These are phyloP conservation scores for Penicillium hesseltinei DNA, from an alignment of 2,329 filamentous ascomycete species.

Conservation along the genomic window DNA sequence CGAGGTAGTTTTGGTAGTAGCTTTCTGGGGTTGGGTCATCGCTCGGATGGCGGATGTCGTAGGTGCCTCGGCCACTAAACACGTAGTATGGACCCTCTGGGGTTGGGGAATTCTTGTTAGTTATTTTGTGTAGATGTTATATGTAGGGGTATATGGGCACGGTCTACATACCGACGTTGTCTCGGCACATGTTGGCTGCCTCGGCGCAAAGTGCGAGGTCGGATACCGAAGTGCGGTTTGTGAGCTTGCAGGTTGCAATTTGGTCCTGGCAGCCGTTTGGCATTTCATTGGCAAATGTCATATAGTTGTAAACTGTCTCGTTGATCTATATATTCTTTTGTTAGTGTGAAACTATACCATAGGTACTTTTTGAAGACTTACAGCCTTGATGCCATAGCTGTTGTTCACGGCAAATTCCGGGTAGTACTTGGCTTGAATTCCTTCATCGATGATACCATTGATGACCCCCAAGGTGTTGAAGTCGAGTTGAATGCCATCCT, in stretches of 20 bases:
- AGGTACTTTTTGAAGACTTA: conserved; percentile 12
- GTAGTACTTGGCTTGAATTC: conserved; percentile 51
- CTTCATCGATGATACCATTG: conserved; percentile 57
- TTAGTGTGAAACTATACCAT: background rate
- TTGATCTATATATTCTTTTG: conserved; percentile 44
- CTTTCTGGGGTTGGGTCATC: conserved; percentile 62
- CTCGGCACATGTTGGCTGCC: conserved; percentile 56
- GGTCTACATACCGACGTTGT: conserved; percentile 48
- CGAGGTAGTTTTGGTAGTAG: conserved; percentile 64
- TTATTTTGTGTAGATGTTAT: background rate
- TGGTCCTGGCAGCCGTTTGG: conserved; percentile 61
- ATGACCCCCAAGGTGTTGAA: conserved; percentile 56
- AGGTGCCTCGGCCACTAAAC: conserved; percentile 55
- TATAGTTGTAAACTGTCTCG: conserved; percentile 59
- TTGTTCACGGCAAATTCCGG: conserved; percentile 56
- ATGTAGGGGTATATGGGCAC: background rate
- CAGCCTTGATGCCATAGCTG: conserved; percentile 53
- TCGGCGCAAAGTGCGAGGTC: conserved; percentile 52
- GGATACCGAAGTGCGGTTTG: conserved; percentile 58
- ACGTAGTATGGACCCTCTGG: conserved; percentile 55
- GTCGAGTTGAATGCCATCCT: conserved; percentile 51
- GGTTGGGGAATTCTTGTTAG: background rate
- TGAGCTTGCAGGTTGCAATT: conserved; percentile 63
- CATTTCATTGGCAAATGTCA: conserved; percentile 59
- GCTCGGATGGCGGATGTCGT: conserved; percentile 59